These are phyloP conservation scores for Myochromella boudieri DNA, from an alignment of 768 basidiomycete genomes.

Conservation along the genomic window DNA sequence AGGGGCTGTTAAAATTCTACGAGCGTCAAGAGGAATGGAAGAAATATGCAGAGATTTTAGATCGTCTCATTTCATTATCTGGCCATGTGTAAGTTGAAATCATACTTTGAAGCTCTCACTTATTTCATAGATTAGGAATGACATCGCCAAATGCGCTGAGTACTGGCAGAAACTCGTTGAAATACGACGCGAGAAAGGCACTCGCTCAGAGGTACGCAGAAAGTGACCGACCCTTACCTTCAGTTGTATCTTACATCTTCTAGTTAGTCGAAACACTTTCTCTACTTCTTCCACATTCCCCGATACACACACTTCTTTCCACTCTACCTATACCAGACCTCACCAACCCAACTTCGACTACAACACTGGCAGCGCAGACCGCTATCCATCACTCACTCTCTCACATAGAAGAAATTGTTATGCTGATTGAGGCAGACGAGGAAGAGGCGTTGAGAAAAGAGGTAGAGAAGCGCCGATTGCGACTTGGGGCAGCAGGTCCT, in stretches of 20 bases:
- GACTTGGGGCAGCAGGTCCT: slow-evolving; percentile 66
- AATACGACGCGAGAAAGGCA: slow-evolving; percentile 59
- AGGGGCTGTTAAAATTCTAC: slow-evolving; percentile 77
- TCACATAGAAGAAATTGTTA: slow-evolving; percentile 69
- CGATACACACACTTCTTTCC: slow-evolving; percentile 59
- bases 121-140: slow-evolving; percentile 46
- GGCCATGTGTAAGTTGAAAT: slow-evolving; percentile 43
- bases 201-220: slow-evolving; percentile 40
- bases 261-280: slow-evolving; percentile 70
- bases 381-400: slow-evolving; percentile 72
- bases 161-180: slow-evolving; percentile 75
- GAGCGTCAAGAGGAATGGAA: slow-evolving; percentile 64
- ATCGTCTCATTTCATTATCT: slow-evolving; percentile 58
- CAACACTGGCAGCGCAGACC: slow-evolving; percentile 55
- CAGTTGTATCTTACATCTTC: slow-evolving; percentile 2
- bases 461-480: slow-evolving; percentile 72
- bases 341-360: slow-evolving; percentile 68
- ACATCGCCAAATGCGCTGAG: slow-evolving; percentile 80
- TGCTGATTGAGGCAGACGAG: slow-evolving; percentile 65
- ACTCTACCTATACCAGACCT: slow-evolving; percentile 71
- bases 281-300: slow-evolving; percentile 74
- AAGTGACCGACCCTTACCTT: not conserved
- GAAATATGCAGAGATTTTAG: slow-evolving; percentile 51
- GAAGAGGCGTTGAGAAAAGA: slow-evolving; percentile 57
- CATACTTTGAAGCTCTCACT: slow-evolving; percentile 1